Percentiles rank a stretch among this genome's conserved stretches.
Evolutionary conservation across 1,284 basidiomycete genomes (phyloP).

Genomic region (Ustilago shanxiensis): DNA sequence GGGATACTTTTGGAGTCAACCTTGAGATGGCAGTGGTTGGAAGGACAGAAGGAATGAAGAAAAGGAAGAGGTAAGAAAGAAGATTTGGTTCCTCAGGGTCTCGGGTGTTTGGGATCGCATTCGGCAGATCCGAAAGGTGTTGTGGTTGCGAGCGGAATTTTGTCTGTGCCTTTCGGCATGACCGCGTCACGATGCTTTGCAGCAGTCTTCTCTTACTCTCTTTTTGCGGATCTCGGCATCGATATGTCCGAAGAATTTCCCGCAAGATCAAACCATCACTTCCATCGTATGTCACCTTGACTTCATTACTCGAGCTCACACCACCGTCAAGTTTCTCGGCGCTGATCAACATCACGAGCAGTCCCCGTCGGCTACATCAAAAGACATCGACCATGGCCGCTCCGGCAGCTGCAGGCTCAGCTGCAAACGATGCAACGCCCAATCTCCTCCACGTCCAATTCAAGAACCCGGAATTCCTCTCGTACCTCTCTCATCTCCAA

Average conservation of each 20-base stretch:
- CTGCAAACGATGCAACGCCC: constrained; percentile 21
- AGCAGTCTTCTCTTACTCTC: not conserved
- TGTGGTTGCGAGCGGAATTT: not conserved
- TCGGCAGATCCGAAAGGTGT: constrained; percentile 7
- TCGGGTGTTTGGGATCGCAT: constrained; percentile 1
- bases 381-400: constrained; percentile 13
- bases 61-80: not conserved
- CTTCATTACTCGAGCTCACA: not conserved
- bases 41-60: not conserved
- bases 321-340: too few relatives aligned
- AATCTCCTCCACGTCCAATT: constrained; percentile 62
- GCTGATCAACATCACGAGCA: not conserved
- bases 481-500: constrained; percentile 53
- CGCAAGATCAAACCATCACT: constrained; percentile 12
- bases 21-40: not conserved
- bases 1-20: not conserved
- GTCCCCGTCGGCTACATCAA: not conserved
- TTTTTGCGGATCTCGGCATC: constrained; percentile 4
- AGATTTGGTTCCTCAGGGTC: not conserved
- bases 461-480: constrained; percentile 64
- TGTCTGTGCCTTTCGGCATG: constrained; percentile 22
- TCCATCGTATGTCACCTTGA: not conserved
- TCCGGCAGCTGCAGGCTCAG: not conserved
- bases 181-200: constrained; percentile 28
- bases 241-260: constrained; percentile 10